Percentiles rank a stretch among this genome's conserved stretches.
These are phyloP conservation scores for Drechslerella coelobrocha DNA, from an alignment of 2,329 filamentous ascomycete species.

Conservation along the genomic window DNA sequence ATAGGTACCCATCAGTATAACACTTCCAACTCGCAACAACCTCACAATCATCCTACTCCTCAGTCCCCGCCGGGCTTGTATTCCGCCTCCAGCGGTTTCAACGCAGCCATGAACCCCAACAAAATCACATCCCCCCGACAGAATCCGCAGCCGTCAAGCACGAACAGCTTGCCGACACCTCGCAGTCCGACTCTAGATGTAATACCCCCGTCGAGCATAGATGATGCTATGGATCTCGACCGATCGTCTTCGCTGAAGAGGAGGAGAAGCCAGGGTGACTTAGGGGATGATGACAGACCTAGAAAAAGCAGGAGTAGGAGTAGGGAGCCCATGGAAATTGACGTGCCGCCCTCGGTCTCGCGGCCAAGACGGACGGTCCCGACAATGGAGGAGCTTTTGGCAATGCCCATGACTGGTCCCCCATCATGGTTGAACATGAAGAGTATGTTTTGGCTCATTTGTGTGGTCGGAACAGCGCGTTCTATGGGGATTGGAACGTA, in stretches of 20 bases:
- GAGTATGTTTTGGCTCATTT: conserved; percentile 42
- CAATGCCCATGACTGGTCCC: conserved; percentile 49
- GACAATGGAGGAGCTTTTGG: conserved; percentile 49
- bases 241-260: conserved; percentile 37
- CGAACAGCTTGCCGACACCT: conserved; percentile 46
- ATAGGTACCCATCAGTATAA: conserved; percentile 51
- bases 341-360: conserved; percentile 28
- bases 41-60: conserved; percentile 48
- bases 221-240: conserved; percentile 45
- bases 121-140: conserved; percentile 45
- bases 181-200: conserved; percentile 40
- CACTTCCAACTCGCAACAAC: conserved; percentile 50
- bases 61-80: conserved; percentile 48
- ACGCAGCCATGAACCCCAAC: conserved; percentile 44
- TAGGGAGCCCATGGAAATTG: conserved; percentile 47
- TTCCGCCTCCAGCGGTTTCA: conserved; percentile 50
- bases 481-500: neutral
- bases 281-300: conserved; percentile 45
- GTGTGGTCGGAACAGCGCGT: neutral
- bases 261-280: conserved; percentile 44
- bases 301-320: conserved; percentile 47
- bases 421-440: conserved; percentile 47
- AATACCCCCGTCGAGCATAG: conserved; percentile 26
- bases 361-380: conserved; percentile 38
- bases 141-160: conserved; percentile 18